A percentile compares a stretch with the other conserved stretches of the same genome.
phyloP scores from a whole-genome alignment of 345 rosid genomes.

The Crucihimalaya himalaica region DNA sequence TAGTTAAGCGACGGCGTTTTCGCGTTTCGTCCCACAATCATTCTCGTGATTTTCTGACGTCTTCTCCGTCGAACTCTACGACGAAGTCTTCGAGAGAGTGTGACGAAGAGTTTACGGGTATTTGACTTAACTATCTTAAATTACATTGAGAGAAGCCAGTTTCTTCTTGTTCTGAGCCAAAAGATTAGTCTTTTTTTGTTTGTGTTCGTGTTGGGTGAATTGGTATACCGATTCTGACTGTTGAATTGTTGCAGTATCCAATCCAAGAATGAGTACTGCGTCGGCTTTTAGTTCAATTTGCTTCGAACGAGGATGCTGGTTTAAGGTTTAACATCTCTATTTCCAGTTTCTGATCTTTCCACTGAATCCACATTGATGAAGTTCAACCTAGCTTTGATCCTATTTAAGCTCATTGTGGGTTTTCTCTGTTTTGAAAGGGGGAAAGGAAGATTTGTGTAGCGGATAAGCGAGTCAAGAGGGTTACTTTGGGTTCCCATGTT shows the following conservation, averaged over 20 bases:
- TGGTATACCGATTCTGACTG: too few relatives aligned
- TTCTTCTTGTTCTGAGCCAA: too few relatives aligned
- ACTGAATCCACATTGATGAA: background rate
- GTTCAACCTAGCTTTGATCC: background rate
- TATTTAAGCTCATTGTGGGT: background rate
- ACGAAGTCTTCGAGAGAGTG: background rate
- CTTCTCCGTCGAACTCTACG: background rate
- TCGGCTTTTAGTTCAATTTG: conserved; percentile 26
- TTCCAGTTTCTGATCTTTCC: background rate
- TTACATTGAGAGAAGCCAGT: background rate
- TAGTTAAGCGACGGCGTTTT: background rate
- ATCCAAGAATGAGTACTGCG: conserved; percentile 31
- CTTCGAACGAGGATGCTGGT: conserved; percentile 42
- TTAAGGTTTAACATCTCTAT: conserved; percentile 15
- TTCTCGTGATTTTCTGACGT: background rate
- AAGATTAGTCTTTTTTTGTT: background rate
- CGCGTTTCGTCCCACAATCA: background rate
- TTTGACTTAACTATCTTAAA: background rate
- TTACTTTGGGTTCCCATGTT: conserved; percentile 41
- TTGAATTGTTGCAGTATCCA: conserved; percentile 17
- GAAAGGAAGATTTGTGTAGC: conserved; percentile 37
- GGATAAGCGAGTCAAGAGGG: conserved; percentile 38
- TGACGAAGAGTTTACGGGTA: background rate
- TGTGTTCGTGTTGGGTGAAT: too few relatives aligned
- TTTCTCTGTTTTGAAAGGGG: conserved; percentile 16